Evolutionary conservation across 495 filamentous ascomycete genomes (phyloP).

Genomic region (Hyaloscypha variabilis): DNA sequence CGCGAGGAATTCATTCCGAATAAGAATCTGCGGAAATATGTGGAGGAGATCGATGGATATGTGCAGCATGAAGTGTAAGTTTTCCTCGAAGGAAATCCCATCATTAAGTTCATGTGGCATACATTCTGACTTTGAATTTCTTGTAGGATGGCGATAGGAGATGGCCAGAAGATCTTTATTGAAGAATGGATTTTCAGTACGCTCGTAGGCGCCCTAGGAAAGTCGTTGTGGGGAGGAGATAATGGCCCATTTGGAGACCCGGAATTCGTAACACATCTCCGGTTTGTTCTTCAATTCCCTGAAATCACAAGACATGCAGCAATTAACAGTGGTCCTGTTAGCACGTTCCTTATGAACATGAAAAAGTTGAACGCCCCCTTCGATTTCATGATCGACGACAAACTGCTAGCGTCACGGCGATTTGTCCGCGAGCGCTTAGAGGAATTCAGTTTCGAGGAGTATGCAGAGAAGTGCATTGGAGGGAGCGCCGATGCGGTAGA

Average conservation of each 20-base stretch:
- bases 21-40: constrained; percentile 1
- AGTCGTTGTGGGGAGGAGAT: neutral
- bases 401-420: neutral
- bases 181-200: constrained; percentile 1
- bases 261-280: neutral
- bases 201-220: neutral
- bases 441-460: constrained; percentile 9
- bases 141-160: neutral
- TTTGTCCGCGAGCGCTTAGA: constrained; percentile 12
- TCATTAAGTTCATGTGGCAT: neutral
- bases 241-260: neutral
- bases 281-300: neutral
- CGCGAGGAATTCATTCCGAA: constrained; percentile 13
- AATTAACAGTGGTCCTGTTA: neutral
- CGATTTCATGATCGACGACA: constrained; percentile 4
- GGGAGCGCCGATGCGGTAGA: neutral
- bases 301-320: neutral
- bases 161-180: neutral
- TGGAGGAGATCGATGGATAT: constrained; percentile 9
- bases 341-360: constrained; percentile 8
- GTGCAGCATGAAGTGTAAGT: neutral
- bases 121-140: neutral
- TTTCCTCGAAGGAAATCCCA: neutral
- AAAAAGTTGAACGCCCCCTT: neutral
- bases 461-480: neutral